Percentiles rank a stretch among this genome's conserved stretches.
Conservation (phyloP, 2,329 filamentous ascomycete genomes). For the Biscogniauxia sp. region DNA sequence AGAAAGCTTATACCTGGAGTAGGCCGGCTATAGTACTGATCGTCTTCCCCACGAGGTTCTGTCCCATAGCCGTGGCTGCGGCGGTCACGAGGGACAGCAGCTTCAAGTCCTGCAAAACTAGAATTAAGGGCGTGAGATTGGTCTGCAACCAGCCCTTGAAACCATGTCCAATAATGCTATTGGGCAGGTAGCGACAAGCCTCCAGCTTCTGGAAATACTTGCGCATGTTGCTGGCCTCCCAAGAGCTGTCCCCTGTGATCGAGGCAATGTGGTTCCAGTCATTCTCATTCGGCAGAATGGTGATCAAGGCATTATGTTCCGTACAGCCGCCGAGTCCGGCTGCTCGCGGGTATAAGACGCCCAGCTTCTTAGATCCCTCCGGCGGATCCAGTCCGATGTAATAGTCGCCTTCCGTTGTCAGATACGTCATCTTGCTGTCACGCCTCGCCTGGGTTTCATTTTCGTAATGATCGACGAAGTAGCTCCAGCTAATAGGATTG, state of each 20-base stretch:
- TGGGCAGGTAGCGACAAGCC: constrained; percentile 18
- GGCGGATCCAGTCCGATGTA: constrained; percentile 55
- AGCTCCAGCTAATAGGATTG: constrained; percentile 56
- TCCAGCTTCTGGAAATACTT: constrained; percentile 17
- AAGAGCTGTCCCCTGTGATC: constrained; percentile 27
- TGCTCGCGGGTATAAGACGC: constrained; percentile 55
- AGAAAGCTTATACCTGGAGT: constrained; percentile 16
- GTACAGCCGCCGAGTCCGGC: constrained; percentile 40
- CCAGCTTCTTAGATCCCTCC: constrained; percentile 46
- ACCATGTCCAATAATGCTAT: constrained; percentile 43
- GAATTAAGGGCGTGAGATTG: constrained; percentile 1
- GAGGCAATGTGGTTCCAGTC: constrained; percentile 42
- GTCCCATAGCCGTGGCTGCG: constrained; percentile 43
- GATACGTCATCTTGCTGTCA: constrained; percentile 58
- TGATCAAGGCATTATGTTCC: constrained; percentile 19
- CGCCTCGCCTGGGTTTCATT: constrained; percentile 50
- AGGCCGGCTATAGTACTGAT: constrained; percentile 5
- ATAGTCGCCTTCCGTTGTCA: constrained; percentile 45
- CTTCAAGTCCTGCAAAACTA: constrained; percentile 26
- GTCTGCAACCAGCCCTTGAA: constrained; percentile 43
- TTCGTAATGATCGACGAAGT: constrained; percentile 59
- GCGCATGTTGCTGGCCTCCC: constrained; percentile 18
- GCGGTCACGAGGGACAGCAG: constrained; percentile 41
- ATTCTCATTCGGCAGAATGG: constrained; percentile 40
- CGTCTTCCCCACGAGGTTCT: constrained; percentile 36